Evolutionary conservation across 163 green algal species (phyloP).

Genomic region (Chlamydomonas reinhardtii): DNA sequence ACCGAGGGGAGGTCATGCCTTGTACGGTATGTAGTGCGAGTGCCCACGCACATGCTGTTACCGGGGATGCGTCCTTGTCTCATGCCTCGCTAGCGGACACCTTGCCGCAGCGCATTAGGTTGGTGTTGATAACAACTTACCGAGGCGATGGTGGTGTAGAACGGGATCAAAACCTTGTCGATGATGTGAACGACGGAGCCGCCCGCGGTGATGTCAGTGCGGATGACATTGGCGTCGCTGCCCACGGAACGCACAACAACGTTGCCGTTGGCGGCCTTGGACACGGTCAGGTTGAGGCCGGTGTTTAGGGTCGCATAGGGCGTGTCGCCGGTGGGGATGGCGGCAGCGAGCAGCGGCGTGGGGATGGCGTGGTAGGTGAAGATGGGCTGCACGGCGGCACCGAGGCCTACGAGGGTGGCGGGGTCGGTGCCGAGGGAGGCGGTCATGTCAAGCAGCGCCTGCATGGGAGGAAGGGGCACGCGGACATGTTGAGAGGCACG

Average conservation of each 20-base stretch:
- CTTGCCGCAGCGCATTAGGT: too few relatives aligned
- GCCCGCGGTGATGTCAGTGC: background rate
- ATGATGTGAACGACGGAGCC: background rate
- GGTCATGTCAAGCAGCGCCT: background rate
- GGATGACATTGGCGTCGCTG: background rate
- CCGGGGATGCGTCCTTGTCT: too few relatives aligned
- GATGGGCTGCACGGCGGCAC: background rate
- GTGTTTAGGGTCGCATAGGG: background rate
- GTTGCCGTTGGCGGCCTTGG: background rate
- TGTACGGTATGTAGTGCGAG: too few relatives aligned
- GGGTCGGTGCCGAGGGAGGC: background rate
- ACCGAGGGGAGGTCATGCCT: too few relatives aligned
- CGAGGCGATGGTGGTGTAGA: background rate
- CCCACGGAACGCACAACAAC: background rate
- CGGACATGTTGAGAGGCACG: too few relatives aligned
- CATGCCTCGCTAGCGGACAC: too few relatives aligned
- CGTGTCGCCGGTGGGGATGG: background rate
- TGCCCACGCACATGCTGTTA: too few relatives aligned
- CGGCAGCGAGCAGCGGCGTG: background rate
- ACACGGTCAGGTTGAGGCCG: background rate
- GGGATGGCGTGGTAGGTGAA: background rate
- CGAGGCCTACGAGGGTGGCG: background rate
- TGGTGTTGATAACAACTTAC: background rate
- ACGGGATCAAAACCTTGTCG: background rate
- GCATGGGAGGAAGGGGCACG: too few relatives aligned